Percentiles rank a stretch among this genome's conserved stretches.
Conservation (phyloP, 129 eudicot species). For the Logfia minima region DNA sequence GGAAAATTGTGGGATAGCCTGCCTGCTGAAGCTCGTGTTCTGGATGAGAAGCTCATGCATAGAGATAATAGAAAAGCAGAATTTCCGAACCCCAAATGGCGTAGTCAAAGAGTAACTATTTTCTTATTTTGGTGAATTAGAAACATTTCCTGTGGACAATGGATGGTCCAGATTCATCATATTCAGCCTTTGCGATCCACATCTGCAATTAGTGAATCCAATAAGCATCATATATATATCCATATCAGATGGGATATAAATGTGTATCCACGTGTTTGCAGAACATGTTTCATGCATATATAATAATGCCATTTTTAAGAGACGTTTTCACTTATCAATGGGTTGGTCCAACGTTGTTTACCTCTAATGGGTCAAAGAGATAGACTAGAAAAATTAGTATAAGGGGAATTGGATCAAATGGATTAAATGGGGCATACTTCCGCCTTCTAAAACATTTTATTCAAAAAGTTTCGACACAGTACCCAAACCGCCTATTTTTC, state of each 20-base stretch:
- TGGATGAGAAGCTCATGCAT: slow-evolving; percentile 1
- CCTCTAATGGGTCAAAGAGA: not conserved
- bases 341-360: not conserved
- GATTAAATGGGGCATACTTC: not conserved
- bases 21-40: slow-evolving; percentile 16
- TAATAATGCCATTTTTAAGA: not conserved
- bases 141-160: slow-evolving; percentile 57
- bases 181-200: slow-evolving; percentile 56
- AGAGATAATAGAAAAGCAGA: not conserved
- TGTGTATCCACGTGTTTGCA: not conserved
- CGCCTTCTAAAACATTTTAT: not conserved
- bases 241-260: not conserved
- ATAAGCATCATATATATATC: slow-evolving; percentile 5
- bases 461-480: not conserved
- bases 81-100: slow-evolving; percentile 27
- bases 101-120: slow-evolving; percentile 24
- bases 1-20: slow-evolving; percentile 13
- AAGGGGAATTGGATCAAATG: not conserved
- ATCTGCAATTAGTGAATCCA: slow-evolving; percentile 24
- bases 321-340: not conserved
- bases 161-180: slow-evolving; percentile 51
- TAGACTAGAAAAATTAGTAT: not conserved
- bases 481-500: not conserved
- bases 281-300: not conserved
- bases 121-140: slow-evolving; percentile 26